Percentiles rank a stretch among this genome's conserved stretches.
Evolutionary conservation across 192 early-diverging fungal species (phyloP).

Genomic region (Backusella luteola): DNA sequence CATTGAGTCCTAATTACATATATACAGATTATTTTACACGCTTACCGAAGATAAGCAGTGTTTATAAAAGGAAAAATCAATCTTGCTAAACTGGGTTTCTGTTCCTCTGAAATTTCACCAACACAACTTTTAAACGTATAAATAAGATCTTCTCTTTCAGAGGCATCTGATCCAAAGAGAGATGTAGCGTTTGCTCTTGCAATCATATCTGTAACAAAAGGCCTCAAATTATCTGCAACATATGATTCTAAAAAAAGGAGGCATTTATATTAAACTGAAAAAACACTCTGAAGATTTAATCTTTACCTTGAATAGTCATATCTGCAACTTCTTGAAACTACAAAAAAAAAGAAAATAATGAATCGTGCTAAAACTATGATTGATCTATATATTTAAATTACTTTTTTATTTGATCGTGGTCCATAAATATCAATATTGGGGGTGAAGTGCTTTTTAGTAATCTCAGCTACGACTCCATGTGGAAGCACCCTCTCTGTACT

Average conservation of each 20-base stretch:
- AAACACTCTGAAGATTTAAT: neutral
- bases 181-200: neutral
- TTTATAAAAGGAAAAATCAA: neutral
- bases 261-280: neutral
- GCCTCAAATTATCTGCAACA: neutral
- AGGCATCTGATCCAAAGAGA: neutral
- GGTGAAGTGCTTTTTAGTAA: neutral
- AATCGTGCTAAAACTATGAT: neutral
- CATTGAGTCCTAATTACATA: neutral
- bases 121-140: neutral
- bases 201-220: neutral
- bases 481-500: neutral
- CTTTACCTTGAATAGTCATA: neutral
- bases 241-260: neutral
- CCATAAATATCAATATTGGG: neutral
- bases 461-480: fast-evolving
- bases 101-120: neutral
- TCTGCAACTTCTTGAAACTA: neutral
- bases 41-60: neutral
- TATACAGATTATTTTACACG: neutral
- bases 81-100: neutral
- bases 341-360: neutral
- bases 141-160: neutral
- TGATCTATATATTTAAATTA: neutral
- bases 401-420: neutral